Conservation (phyloP, 345 rosid species). For the thale cress (Arabidopsis thaliana) region TAIR10.1 NC_003071.7:16420001-16420500, state of each 20-base stretch:
- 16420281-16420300: conserved; percentile 41
- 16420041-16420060: conserved; percentile 16
- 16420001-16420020: conserved; percentile 35
- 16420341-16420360: not conserved
- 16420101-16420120: not conserved
- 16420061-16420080: not conserved
- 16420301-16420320: conserved; percentile 29
- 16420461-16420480: conserved; percentile 28
- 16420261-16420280: conserved; percentile 39
- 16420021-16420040: conserved; percentile 42
- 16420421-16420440: conserved; percentile 11
- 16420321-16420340: conserved; percentile 12
- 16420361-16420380: conserved; percentile 41
- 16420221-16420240: conserved; percentile 26
- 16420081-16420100: not conserved
- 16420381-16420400: conserved; percentile 27
- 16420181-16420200: conserved; percentile 8
- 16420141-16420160: conserved; percentile 17
- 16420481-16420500: conserved; percentile 33
- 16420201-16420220: conserved; percentile 39
- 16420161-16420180: conserved; percentile 43
- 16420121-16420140: conserved; percentile 16
- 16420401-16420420: conserved; percentile 40
- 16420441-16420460: conserved; percentile 25
- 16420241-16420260: conserved; percentile 36